Conservation (phyloP, 73 alveolate genomes). For the Halteria grandinella region DNA sequence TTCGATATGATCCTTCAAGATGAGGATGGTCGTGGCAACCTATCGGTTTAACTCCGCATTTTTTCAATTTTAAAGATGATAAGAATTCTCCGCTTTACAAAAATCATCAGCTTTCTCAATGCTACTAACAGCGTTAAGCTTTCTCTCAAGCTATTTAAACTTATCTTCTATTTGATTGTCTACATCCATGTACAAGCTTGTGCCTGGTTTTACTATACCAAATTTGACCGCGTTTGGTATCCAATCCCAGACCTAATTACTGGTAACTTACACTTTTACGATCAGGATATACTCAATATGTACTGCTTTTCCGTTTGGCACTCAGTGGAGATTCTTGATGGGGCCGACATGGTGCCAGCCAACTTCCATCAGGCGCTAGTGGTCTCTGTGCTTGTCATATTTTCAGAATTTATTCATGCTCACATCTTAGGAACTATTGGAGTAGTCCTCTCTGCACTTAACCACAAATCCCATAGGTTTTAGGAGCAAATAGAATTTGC, state of each 20-base stretch:
- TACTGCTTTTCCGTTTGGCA: constrained; percentile 57
- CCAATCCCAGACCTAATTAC: constrained; percentile 50
- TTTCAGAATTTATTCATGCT: constrained; percentile 68
- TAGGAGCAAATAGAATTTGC: constrained; percentile 64
- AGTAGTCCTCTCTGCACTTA: constrained; percentile 59
- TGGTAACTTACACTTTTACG: constrained; percentile 24
- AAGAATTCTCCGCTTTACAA: constrained; percentile 61
- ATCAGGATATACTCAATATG: background rate
- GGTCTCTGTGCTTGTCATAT: constrained; percentile 34
- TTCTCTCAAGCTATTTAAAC: constrained; percentile 45
- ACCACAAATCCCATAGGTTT: constrained; percentile 46
- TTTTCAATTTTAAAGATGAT: constrained; percentile 67
- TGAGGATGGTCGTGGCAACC: no score
- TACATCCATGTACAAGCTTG: constrained; percentile 73
- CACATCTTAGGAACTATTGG: constrained; percentile 74
- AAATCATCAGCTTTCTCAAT: constrained; percentile 54
- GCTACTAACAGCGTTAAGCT: no score
- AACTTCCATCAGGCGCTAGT: constrained; percentile 5
- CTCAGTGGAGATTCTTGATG: constrained; percentile 65
- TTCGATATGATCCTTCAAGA: constrained; percentile 39
- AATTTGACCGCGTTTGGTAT: constrained; percentile 52
- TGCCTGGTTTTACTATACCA: constrained; percentile 59
- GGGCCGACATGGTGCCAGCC: constrained; percentile 65
- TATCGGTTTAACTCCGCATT: background rate
- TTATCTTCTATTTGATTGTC: constrained; percentile 52